Conservation (phyloP, 495 filamentous ascomycete genomes). For the Glonium stellatum region DNA sequence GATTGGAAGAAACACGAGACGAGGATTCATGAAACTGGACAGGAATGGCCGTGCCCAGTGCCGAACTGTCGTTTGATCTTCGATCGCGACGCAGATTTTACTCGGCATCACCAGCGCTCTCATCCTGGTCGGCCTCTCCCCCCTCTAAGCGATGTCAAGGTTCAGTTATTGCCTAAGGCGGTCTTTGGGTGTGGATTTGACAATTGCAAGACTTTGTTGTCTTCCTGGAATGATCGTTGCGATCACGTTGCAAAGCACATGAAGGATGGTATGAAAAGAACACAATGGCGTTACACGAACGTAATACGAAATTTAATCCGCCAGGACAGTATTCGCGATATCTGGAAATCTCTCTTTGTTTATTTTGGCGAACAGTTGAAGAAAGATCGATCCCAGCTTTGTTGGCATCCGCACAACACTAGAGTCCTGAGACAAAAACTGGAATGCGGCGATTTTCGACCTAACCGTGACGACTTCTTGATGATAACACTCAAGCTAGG, state of each 20-base stretch:
- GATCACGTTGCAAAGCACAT: constrained; percentile 26
- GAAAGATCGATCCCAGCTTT: constrained; percentile 20
- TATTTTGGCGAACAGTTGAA: constrained; percentile 12
- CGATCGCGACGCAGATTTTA: constrained; percentile 3
- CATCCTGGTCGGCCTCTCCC: constrained; percentile 11
- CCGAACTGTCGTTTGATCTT: constrained; percentile 6
- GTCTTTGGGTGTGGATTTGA: constrained; percentile 27
- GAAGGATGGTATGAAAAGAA: constrained; percentile 16
- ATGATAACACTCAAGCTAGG: constrained; percentile 21
- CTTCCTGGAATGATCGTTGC: constrained; percentile 25
- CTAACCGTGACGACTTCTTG: constrained; percentile 15
- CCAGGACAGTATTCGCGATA: constrained; percentile 20
- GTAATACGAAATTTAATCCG: constrained; percentile 28
- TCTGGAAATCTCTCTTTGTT: constrained; percentile 18
- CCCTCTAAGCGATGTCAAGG: constrained; percentile 17
- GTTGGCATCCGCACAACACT: constrained; percentile 23
- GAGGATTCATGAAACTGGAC: constrained; percentile 12
- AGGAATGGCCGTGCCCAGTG: constrained; percentile 9
- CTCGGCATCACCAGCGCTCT: constrained; percentile 1
- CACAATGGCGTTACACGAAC: constrained; percentile 25
- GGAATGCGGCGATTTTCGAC: constrained; percentile 23
- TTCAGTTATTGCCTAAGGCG: constrained; percentile 13
- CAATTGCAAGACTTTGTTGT: constrained; percentile 22
- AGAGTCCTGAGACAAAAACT: constrained; percentile 24
- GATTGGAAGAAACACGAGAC: constrained; percentile 20